These are phyloP conservation scores for Fusarium penzigii DNA, from an alignment of 2,329 filamentous ascomycete genomes.

Conservation along the genomic window DNA sequence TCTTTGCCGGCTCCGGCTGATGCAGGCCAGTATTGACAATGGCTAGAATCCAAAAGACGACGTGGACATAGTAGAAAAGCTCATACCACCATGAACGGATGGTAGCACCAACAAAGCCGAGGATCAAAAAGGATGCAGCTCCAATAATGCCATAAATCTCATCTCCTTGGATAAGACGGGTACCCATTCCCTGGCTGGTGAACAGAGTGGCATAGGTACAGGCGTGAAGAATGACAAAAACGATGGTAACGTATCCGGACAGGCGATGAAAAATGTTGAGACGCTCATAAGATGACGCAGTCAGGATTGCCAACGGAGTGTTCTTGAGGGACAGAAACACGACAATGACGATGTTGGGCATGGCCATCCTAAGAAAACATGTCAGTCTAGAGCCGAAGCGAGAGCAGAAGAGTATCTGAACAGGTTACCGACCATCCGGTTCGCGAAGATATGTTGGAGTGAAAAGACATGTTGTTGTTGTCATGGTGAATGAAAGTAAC, in stretches of 20 bases:
- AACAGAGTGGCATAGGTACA: conserved; percentile 46
- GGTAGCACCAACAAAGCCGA: conserved; percentile 44
- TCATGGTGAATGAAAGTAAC: conserved; percentile 37
- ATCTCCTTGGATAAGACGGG: conserved; percentile 36
- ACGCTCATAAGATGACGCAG: conserved; percentile 58
- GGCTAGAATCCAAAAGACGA: conserved; percentile 49
- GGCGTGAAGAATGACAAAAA: conserved; percentile 48
- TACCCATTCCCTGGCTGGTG: conserved; percentile 24
- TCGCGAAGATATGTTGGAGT: conserved; percentile 39
- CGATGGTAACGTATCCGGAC: conserved; percentile 51
- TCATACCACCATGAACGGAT: conserved; percentile 54
- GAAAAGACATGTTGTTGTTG: conserved; percentile 29
- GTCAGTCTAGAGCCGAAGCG: background rate
- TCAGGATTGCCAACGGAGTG: conserved; percentile 55
- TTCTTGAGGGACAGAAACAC: conserved; percentile 59
- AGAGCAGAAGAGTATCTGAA: no score
- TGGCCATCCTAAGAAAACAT: conserved; percentile 36
- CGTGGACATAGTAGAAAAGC: conserved; percentile 55
- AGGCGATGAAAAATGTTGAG: conserved; percentile 59
- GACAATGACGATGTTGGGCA: conserved; percentile 51
- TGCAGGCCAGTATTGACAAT: conserved; percentile 53
- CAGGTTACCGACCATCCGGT: conserved; percentile 38
- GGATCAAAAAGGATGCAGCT: conserved; percentile 46
- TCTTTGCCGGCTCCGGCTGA: conserved; percentile 46
- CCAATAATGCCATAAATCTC: conserved; percentile 52